Conservation (phyloP, 192 early-diverging fungal species). For the Umbelopsis sp. region DNA sequence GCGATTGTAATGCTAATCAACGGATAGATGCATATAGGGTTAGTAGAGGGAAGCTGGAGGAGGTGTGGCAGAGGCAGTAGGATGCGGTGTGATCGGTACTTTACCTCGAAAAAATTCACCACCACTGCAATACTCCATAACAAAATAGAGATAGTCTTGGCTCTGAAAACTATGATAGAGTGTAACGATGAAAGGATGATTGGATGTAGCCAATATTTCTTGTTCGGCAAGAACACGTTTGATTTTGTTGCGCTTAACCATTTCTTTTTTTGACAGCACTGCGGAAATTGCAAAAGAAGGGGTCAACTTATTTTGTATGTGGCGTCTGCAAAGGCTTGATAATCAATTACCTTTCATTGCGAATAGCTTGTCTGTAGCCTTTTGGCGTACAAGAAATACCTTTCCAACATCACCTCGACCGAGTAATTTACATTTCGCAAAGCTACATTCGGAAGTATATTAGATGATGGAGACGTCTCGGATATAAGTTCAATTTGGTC, state of each 20-base stretch:
- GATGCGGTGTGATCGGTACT: too few relatives aligned
- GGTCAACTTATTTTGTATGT: neutral
- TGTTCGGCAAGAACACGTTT: slow-evolving; percentile 97
- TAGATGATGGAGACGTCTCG: neutral
- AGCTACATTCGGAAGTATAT: slow-evolving; percentile 43
- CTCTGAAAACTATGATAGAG: slow-evolving; percentile 87
- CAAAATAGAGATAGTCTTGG: slow-evolving; percentile 78
- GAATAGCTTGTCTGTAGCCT: slow-evolving; percentile 77
- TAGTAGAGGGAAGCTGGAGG: neutral
- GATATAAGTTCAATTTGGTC: neutral
- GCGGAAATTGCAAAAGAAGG: neutral
- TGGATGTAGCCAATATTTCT: slow-evolving; percentile 69
- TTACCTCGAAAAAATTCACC: slow-evolving; percentile 82
- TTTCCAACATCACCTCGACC: slow-evolving; percentile 98
- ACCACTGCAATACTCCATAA: slow-evolving; percentile 86
- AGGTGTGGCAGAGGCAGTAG: neutral
- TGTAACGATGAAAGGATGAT: slow-evolving; percentile 88
- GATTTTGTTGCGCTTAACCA: slow-evolving; percentile 97
- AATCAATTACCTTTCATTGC: slow-evolving; percentile 86
- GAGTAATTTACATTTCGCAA: slow-evolving; percentile 84
- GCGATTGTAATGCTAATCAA: slow-evolving; percentile 73
- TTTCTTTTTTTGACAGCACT: slow-evolving; percentile 86
- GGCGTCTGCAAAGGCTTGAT: too few relatives aligned
- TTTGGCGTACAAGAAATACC: slow-evolving; percentile 91
- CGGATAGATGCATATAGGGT: neutral